Evolutionary conservation across 208 protist species (phyloP), one percentile per base, ranked within the genome.

Genomic region (Trypanosoma scelopori): DNA sequence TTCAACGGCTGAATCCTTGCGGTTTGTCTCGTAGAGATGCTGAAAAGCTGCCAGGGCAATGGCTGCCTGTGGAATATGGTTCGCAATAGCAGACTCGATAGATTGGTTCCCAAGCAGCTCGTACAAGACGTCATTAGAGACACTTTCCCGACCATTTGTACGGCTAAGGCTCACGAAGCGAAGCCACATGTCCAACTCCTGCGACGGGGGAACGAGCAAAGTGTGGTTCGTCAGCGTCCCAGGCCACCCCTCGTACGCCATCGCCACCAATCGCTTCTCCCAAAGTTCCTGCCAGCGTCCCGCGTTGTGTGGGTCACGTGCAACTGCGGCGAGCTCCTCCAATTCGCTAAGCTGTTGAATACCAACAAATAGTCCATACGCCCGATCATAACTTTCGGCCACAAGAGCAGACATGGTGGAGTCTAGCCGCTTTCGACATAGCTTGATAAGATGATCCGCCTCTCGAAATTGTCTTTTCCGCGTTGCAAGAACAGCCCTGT

Each of bases 341-440:
- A 99, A 76, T 86, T 99, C 98, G 32, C 96, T 93, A 23, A 99
- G 82, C 79, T 99, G 98, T 81, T 99, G 98, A 50, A 99, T 92
- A 30, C 87, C 79, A 20, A 99, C 97, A 58, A 99, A 93, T 23
- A 96, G 77, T 5, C 85, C 78, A 82, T 99, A 99, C 9, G 98
- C 98, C 27, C 98, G 82, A 71, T 98, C 89, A 84, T 99, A 99
- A 76, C 91, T 98, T 82, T 99, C 98, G 28, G 93, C 90, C 5
- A 99, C 84, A 7, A 99, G 89, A 13, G 98, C 96, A 1, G 96
- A 98, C 3, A 99, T 69, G 37, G 94, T 91, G 12, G 90, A 85
- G 74, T 99, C 97, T 4, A 99, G 75, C 5, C 95, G 78, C 48
- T 87, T 82, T 23, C 98, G 86, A 41, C 97, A 97, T 43, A 76